Percentiles rank a stretch among this genome's conserved stretches.
These are phyloP conservation scores for Aureobasidium sp. DNA, from an alignment of 2,329 filamentous ascomycete genomes.

Conservation along the genomic window DNA sequence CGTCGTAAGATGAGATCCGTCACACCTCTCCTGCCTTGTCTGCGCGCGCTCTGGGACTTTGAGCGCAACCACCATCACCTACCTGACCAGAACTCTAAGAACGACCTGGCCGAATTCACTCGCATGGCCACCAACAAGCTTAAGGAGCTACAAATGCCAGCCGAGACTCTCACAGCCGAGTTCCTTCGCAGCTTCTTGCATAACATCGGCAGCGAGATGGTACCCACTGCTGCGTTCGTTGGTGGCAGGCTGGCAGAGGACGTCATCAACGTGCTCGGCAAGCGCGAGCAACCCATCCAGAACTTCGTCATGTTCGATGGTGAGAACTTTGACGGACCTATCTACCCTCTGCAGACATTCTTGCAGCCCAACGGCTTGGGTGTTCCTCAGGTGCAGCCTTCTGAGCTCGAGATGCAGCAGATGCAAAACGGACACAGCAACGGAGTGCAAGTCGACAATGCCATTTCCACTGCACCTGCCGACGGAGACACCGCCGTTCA, in stretches of 20 bases:
- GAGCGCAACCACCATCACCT: constrained; percentile 36
- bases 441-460: not conserved
- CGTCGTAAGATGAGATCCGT: constrained; percentile 64
- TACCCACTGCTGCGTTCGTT: constrained; percentile 79
- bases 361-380: constrained; percentile 7
- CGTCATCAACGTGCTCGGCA: constrained; percentile 90
- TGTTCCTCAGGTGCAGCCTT: constrained; percentile 1
- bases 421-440: not conserved
- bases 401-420: not conserved
- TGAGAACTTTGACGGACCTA: constrained; percentile 64
- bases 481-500: not conserved
- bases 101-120: constrained; percentile 70
- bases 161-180: constrained; percentile 40
- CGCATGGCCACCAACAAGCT: constrained; percentile 70
- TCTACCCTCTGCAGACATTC: constrained; percentile 44
- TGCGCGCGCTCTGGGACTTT: constrained; percentile 88
- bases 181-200: constrained; percentile 79
- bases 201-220: constrained; percentile 75
- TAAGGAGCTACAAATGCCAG: constrained; percentile 48
- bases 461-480: not conserved
- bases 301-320: constrained; percentile 92
- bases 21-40: constrained; percentile 74
- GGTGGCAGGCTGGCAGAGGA: constrained; percentile 91
- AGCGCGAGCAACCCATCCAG: constrained; percentile 88
- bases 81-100: constrained; percentile 42